Conservation (phyloP, 106 monocot genomes). For the Cymbidium sinense region DNA sequence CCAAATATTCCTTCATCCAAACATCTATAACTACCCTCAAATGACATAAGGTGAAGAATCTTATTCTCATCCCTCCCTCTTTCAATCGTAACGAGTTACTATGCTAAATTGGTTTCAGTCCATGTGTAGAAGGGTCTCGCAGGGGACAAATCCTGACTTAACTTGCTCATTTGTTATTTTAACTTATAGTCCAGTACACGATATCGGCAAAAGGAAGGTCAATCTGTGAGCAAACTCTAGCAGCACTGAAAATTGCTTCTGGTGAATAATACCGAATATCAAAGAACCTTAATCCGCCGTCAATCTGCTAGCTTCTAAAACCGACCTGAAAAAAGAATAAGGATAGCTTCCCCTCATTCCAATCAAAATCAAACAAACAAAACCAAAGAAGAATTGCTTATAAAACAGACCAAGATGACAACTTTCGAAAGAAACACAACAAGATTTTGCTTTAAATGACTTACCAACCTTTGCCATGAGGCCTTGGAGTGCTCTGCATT, state of each 20-base stretch:
- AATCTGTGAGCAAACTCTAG: too few relatives aligned
- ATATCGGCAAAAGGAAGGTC: too few relatives aligned
- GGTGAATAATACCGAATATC: background rate
- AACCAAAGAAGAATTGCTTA: too few relatives aligned
- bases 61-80: background rate
- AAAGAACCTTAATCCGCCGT: background rate
- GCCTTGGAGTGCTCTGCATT: slow-evolving; percentile 23
- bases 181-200: too few relatives aligned
- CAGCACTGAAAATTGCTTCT: background rate
- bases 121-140: too few relatives aligned
- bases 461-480: slow-evolving; percentile 27
- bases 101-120: background rate
- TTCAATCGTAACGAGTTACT: background rate
- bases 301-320: background rate
- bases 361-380: too few relatives aligned
- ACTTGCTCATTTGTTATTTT: too few relatives aligned
- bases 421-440: background rate
- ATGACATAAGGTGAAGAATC: background rate
- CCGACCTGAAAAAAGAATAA: background rate
- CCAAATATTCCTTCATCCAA: background rate
- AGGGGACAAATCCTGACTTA: too few relatives aligned
- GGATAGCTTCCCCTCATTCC: too few relatives aligned
- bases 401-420: background rate
- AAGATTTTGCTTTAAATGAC: background rate
- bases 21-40: background rate